Evolutionary conservation across 176 grass and related monocot genomes (phyloP).

Genomic region (Otatea glauca): DNA sequence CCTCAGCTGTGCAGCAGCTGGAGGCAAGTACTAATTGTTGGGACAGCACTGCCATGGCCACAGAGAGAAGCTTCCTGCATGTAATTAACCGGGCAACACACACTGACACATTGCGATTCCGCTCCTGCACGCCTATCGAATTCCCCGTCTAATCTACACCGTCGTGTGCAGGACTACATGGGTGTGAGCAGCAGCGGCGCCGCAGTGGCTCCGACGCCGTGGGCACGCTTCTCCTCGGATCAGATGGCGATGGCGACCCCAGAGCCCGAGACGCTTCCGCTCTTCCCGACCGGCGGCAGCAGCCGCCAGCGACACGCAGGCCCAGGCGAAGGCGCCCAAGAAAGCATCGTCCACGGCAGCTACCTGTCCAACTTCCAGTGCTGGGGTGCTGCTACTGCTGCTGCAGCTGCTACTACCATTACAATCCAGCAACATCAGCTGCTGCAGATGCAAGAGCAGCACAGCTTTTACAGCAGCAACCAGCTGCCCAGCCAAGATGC

Average conservation of each 20-base stretch:
- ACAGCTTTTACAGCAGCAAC: slow-evolving; percentile 49
- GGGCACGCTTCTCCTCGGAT: slow-evolving; percentile 39
- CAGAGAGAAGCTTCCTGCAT: slow-evolving; percentile 53
- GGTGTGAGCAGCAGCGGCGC: slow-evolving; percentile 24
- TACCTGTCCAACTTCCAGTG: slow-evolving; percentile 20
- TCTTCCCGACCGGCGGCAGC: slow-evolving; percentile 55
- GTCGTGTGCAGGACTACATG: slow-evolving; percentile 53
- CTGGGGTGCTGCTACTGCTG: slow-evolving; percentile 18
- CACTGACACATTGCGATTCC: neutral
- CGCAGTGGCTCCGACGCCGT: neutral
- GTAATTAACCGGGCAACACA: slow-evolving; percentile 21
- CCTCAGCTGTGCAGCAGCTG: neutral
- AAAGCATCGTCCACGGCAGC: neutral
- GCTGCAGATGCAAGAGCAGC: slow-evolving; percentile 37
- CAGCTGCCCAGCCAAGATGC: slow-evolving; percentile 37
- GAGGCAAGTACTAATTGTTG: slow-evolving; percentile 24
- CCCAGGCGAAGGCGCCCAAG: neutral
- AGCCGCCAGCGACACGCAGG: neutral
- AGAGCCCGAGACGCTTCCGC: slow-evolving; percentile 63
- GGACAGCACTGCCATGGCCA: slow-evolving; percentile 37
- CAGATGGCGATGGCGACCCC: slow-evolving; percentile 4
- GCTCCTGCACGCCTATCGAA: neutral
- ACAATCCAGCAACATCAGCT: slow-evolving; percentile 41
- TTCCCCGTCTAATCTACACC: neutral
- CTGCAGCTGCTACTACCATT: slow-evolving; percentile 5